Evolutionary conservation across 2,329 filamentous ascomycete genomes (phyloP).

Genomic region (Talaromyces sp.): DNA sequence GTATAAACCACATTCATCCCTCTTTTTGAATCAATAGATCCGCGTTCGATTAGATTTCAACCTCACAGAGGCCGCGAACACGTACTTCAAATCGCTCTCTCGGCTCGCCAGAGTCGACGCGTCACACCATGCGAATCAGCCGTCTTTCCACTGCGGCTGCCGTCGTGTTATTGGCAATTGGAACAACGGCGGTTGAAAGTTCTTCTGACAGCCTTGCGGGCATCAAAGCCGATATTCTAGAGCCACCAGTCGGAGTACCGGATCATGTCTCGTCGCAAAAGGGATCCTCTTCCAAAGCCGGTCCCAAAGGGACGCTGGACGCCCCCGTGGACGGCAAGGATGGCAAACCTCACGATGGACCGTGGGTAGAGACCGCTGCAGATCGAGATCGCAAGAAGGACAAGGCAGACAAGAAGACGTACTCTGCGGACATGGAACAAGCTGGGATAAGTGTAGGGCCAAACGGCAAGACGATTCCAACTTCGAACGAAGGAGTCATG

Average conservation of each 20-base stretch:
- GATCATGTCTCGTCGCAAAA: constrained; percentile 7
- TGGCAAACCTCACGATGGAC: constrained; percentile 87
- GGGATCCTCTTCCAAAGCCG: constrained; percentile 1
- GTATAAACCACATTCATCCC: not conserved
- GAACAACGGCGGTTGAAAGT: constrained; percentile 12
- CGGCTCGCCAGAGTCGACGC: not conserved
- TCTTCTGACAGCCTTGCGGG: constrained; percentile 9
- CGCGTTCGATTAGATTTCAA: not conserved
- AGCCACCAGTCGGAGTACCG: constrained; percentile 8
- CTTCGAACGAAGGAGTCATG: constrained; percentile 78
- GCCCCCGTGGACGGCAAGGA: constrained; percentile 89
- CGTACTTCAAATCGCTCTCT: not conserved
- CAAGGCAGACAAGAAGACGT: constrained; percentile 33
- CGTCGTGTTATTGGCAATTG: constrained; percentile 11
- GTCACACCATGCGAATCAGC: constrained; percentile 13
- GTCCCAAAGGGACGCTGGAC: constrained; percentile 62
- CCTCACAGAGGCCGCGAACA: not conserved
- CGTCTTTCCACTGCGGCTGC: constrained; percentile 12
- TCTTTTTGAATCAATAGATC: not conserved
- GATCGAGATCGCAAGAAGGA: constrained; percentile 46
- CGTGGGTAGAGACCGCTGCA: constrained; percentile 54
- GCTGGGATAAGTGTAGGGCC: constrained; percentile 38
- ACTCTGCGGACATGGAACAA: constrained; percentile 17
- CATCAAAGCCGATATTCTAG: constrained; percentile 5
- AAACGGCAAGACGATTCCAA: constrained; percentile 45